Percentiles rank a stretch among this genome's conserved stretches.
Conservation (phyloP, 768 basidiomycete species). For the Tylopilus intermedius region DNA sequence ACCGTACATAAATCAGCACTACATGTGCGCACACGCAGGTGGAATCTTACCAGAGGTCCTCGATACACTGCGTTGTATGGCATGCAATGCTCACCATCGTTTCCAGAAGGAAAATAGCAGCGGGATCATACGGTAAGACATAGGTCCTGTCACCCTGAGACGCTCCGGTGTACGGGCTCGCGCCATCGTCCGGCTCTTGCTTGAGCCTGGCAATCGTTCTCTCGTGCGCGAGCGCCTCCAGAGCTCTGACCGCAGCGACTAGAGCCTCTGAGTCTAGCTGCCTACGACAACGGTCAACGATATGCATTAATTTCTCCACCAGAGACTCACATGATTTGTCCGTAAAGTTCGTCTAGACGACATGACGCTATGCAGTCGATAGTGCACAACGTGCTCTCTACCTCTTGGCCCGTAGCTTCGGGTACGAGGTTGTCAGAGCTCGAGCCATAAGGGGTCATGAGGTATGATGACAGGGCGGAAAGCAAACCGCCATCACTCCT, state of each 20-base stretch:
- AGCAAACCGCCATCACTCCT: conserved; percentile 86
- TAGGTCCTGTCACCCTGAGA: conserved; percentile 40
- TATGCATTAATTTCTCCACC: background rate
- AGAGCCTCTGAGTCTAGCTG: conserved; percentile 75
- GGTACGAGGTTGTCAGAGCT: conserved; percentile 74
- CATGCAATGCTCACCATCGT: conserved; percentile 88
- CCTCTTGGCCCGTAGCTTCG: conserved; percentile 84
- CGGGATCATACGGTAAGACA: conserved; percentile 87
- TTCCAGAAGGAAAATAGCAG: conserved; percentile 90
- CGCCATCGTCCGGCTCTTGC: conserved; percentile 59
- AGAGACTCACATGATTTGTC: conserved; percentile 76
- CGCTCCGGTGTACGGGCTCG: conserved; percentile 30
- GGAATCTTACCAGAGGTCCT: conserved; percentile 76
- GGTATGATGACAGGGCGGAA: conserved; percentile 90
- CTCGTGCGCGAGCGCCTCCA: conserved; percentile 88
- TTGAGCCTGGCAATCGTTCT: conserved; percentile 76
- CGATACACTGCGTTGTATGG: conserved; percentile 71
- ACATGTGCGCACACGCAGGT: background rate
- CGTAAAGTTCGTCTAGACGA: conserved; percentile 89
- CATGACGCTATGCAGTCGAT: conserved; percentile 95
- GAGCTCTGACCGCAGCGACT: conserved; percentile 75
- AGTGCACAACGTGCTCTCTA: conserved; percentile 91
- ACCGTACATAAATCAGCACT: background rate
- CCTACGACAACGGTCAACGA: conserved; percentile 38
- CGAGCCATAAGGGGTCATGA: conserved; percentile 87